Evolutionary conservation across 257 asterid genomes (phyloP), one percentile per base, ranked within the genome.

Genomic region (Nicotiana otophora): DNA sequence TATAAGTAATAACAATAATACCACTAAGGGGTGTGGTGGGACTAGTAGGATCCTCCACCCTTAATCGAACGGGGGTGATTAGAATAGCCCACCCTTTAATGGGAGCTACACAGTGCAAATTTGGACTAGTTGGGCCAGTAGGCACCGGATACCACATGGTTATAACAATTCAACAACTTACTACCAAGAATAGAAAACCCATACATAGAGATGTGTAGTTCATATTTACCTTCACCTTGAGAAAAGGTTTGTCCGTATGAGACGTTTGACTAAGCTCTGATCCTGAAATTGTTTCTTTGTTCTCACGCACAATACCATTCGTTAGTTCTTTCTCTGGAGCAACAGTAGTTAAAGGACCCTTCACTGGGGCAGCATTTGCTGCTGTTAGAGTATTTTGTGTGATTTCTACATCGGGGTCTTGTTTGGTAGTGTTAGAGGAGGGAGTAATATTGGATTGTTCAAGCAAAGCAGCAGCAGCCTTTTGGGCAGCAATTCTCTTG

Each of bases 401-500:
- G 4, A 19, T 19, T 57, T 61, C 33, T 61, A 5, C 67, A 20
- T 61, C 12, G 36, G 8, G 10, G 4, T 48, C 61, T 34, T 83
- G 65, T 11, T 82, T 87, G 65, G 85, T 82, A 39, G 10, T 7
- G 10, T 39, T 39, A 39, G 48, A 39, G 48, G 48, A 39, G 48
- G 48, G 48, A 39, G 48, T 39, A 39, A 10, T 1, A 82, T 83
- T 89, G 81, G 84, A 89, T 82, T 89, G 94, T 82, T 90, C 91
- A 19, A 89, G 89, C 85, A 88, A 78, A 15, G 97, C 97, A 1
- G 48, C 48, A 42, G 97, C 98, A 3, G 97, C 98, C 67, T 92
- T 93, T 61, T 90, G 89, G 39, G 98, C 97, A n/a, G 99, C 98
- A 81, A 93, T 91, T 76, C 87, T 90, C 93, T 91, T 96, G 92